Percentiles rank a stretch among this genome's conserved stretches.
phyloP scores from a whole-genome alignment of 75 land plant genomes.

The Sequoiadendron giganteum region DNA sequence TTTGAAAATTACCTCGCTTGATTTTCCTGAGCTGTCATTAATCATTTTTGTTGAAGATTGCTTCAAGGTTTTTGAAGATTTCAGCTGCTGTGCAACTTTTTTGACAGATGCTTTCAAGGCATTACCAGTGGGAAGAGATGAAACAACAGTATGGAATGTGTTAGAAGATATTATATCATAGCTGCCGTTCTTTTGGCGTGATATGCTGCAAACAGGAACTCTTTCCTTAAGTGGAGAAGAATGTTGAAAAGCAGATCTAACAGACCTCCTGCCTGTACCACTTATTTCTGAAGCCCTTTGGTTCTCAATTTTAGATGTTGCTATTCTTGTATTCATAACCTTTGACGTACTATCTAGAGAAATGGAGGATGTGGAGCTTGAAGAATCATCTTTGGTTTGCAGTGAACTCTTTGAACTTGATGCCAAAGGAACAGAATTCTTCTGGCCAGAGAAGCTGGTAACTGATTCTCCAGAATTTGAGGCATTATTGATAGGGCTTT shows the following conservation, averaged over 20 bases:
- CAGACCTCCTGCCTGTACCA: conserved; percentile 7
- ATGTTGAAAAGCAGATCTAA: conserved; percentile 16
- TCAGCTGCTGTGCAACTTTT: conserved; percentile 48
- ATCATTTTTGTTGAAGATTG: not conserved
- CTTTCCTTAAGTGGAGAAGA: conserved; percentile 12
- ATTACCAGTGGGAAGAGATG: conserved; percentile 11
- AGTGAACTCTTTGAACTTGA: conserved; percentile 13
- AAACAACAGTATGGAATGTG: not conserved
- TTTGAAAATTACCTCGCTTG: not conserved
- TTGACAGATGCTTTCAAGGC: conserved; percentile 32
- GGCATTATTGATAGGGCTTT: not conserved
- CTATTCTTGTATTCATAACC: not conserved
- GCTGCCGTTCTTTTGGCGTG: conserved; percentile 10
- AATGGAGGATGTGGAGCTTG: not conserved
- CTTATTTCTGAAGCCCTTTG: not conserved
- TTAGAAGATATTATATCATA: not conserved
- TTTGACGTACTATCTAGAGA: not conserved
- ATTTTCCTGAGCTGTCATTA: conserved; percentile 24
- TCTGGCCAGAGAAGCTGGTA: not conserved
- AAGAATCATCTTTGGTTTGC: not conserved
- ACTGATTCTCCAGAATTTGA: not conserved
- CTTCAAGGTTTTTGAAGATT: conserved; percentile 25
- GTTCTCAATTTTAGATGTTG: not conserved
- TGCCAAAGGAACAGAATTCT: not conserved
- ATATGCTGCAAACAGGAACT: conserved; percentile 5